phyloP scores from a whole-genome alignment of 306 rosid genomes.

The Chamaecrista fasciculata region DNA sequence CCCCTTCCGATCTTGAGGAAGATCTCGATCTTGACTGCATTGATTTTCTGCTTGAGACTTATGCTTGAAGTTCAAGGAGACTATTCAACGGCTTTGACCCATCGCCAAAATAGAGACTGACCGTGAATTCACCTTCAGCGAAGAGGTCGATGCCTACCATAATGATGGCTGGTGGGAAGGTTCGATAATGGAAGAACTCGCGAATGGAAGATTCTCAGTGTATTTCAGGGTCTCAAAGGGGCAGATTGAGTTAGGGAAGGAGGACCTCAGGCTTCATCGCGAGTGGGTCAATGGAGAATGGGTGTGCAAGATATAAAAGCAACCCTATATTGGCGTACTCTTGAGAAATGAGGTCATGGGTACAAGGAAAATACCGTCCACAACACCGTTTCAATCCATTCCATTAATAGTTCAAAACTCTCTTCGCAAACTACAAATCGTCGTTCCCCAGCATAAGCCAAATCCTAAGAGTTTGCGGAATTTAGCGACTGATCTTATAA shows the following conservation, averaged over 20 bases:
- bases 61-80: too few species aligned
- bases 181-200: constrained; percentile 26
- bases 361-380: constrained; percentile 25
- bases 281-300: constrained; percentile 48
- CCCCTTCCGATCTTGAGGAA: too few species aligned
- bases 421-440: constrained; percentile 24
- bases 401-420: constrained; percentile 47
- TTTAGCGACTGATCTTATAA: constrained; percentile 54
- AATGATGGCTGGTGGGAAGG: constrained; percentile 78
- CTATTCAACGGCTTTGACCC: constrained; percentile 47
- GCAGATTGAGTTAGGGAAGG: constrained; percentile 40
- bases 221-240: constrained; percentile 51
- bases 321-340: too few species aligned
- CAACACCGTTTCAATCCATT: constrained; percentile 35
- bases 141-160: constrained; percentile 54
- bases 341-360: constrained; percentile 24
- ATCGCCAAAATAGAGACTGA: constrained; percentile 28
- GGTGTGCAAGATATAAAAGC: too few species aligned
- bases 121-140: constrained; percentile 41
- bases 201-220: constrained; percentile 38
- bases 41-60: constrained; percentile 42
- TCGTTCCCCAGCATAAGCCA: constrained; percentile 20
- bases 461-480: constrained; percentile 32
- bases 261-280: constrained; percentile 48
- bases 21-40: too few species aligned